Conservation (phyloP, 257 asterid species). For the Nicotiana knightiana region DNA sequence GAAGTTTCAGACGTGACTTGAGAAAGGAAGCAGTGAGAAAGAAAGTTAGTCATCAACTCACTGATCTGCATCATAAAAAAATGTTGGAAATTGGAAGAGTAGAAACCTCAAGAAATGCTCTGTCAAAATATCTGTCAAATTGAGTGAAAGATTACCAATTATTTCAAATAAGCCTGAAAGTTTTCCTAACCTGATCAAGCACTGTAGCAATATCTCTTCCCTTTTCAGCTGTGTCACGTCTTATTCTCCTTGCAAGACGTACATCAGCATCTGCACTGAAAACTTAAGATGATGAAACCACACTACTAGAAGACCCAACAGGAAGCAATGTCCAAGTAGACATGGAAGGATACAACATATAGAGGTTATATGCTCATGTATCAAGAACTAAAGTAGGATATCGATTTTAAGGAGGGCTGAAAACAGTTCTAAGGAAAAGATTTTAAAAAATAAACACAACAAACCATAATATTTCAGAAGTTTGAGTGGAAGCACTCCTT, state of each 20-base stretch:
- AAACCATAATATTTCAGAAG: neutral
- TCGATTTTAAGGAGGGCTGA: neutral
- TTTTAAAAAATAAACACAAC: neutral
- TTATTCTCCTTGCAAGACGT: constrained; percentile 93
- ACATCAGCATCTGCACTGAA: constrained; percentile 96
- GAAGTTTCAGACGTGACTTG: neutral
- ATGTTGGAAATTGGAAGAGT: neutral
- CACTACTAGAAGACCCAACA: constrained; percentile 18
- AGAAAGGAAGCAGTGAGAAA: neutral
- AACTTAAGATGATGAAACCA: constrained; percentile 32
- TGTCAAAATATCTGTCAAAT: neutral
- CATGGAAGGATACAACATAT: neutral
- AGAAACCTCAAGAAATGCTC: neutral
- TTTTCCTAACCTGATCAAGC: constrained; percentile 79
- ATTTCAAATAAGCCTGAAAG: neutral
- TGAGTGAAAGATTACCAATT: neutral
- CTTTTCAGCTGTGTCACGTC: constrained; percentile 92
- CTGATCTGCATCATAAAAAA: neutral
- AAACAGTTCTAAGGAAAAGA: neutral
- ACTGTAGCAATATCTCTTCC: constrained; percentile 81
- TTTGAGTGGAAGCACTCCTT: neutral
- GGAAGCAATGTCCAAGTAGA: constrained; percentile 4
- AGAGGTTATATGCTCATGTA: neutral
- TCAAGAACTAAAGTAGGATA: neutral
- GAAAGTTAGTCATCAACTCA: constrained; percentile 6